A percentile compares a stretch with the other conserved stretches of the same genome.
Conservation (phyloP, 1,284 basidiomycete genomes). For the Naganishia cerealis region DNA sequence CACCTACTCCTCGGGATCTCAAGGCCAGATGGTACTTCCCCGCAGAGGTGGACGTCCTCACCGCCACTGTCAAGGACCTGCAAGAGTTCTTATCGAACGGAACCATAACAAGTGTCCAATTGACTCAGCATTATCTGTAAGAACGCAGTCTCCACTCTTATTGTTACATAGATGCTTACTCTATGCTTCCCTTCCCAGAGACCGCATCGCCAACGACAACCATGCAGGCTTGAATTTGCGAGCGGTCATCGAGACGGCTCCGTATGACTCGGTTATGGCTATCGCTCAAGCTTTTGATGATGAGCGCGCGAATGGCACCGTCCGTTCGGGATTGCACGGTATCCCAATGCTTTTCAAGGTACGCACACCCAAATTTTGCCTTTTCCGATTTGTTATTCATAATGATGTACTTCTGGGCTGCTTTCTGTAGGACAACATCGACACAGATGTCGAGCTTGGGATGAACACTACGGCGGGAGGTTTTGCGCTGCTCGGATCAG, state of each 20-base stretch:
- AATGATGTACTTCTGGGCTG: not conserved
- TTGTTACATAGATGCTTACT: not conserved
- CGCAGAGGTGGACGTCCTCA: conserved; percentile 28
- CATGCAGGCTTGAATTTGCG: conserved; percentile 13
- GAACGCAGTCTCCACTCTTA: not conserved
- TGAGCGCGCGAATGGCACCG: conserved; percentile 24
- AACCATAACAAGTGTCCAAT: conserved; percentile 37
- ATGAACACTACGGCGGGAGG: conserved; percentile 30
- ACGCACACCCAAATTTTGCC: not conserved
- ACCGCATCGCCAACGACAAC: conserved; percentile 31
- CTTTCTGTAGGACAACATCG: conserved; percentile 19
- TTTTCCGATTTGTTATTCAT: not conserved
- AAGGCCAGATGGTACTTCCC: conserved; percentile 20
- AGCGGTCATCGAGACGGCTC: conserved; percentile 21
- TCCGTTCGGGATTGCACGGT: conserved; percentile 38
- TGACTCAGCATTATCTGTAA: conserved; percentile 38
- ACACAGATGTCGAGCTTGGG: conserved; percentile 28
- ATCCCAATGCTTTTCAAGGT: conserved; percentile 44
- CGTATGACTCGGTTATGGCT: conserved; percentile 7
- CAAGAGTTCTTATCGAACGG: conserved; percentile 37
- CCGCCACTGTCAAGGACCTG: conserved; percentile 37
- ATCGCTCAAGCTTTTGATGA: conserved; percentile 27
- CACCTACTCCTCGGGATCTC: conserved; percentile 4
- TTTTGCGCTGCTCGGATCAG: conserved; percentile 15
- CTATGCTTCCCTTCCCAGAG: not conserved